phyloP scores from a whole-genome alignment of 78 protist species.

The Dictyostelium intermedium region DNA sequence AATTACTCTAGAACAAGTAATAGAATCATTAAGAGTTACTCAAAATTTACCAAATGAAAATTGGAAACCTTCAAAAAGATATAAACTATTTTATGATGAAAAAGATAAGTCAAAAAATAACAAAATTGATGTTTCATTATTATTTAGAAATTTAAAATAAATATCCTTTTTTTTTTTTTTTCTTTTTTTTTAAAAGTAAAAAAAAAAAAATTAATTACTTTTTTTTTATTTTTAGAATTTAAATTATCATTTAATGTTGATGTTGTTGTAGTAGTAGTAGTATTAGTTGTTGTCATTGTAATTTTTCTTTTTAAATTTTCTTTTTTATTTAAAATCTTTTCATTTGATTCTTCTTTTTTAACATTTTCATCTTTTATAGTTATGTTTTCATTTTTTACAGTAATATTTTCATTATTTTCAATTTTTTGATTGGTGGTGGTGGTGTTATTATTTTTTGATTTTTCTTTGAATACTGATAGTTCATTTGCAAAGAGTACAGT shows the following conservation, averaged over 20 bases:
- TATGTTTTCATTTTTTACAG: neutral
- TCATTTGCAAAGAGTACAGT: slow-evolving; percentile 71
- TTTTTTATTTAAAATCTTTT: neutral
- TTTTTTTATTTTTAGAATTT: neutral
- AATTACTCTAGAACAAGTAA: neutral
- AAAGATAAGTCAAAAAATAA: neutral
- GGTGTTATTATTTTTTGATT: neutral
- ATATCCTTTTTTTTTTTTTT: neutral
- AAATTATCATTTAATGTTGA: neutral
- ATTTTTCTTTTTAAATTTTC: neutral
- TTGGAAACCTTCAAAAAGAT: slow-evolving; percentile 23
- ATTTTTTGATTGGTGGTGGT: neutral
- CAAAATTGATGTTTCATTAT: neutral
- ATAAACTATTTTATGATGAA: neutral
- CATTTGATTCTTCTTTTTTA: neutral
- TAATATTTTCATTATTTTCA: neutral
- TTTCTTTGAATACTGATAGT: slow-evolving; percentile 44
- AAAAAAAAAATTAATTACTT: too few species aligned
- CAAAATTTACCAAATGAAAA: neutral
- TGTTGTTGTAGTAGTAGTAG: neutral
- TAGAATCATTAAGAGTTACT: neutral
- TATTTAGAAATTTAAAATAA: slow-evolving; percentile 4
- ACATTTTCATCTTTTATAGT: neutral
- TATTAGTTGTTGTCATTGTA: neutral
- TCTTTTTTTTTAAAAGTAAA: neutral